Base-by-base conservation (phyloP, 192 early-diverging fungal genomes). In the Coemansia sp. region DNA sequence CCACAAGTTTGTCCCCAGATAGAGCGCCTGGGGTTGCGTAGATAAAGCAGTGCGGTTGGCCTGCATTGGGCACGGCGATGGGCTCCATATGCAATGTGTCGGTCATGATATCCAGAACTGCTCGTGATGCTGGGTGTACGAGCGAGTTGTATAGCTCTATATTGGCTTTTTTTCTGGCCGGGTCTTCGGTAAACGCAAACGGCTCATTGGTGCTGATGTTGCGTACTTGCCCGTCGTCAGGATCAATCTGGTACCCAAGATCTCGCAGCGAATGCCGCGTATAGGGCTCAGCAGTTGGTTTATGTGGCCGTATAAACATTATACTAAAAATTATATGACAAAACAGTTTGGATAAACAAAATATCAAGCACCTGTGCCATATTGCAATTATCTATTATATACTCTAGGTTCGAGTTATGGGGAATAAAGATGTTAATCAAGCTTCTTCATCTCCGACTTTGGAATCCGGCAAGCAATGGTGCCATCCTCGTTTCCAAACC, bases 401-500 rank as follows among this genome's bases (percentile, higher is more conserved):
- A 35, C 6, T 35, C 32, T 35, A 35, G 32, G 0, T 35, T 35
- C 4, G 6, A 35, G 32, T 35, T 35, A 35, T 35, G 32, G 32
- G 32, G 6, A 35, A 8, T 35, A 1, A 35, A 35, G 8, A 35
- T 7, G 8, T 48, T 41, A 71, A 5, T 65, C 57, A 3, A 55
- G 62, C 50, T 65, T 65, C 19, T 71, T 65, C 17, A 55, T 60
- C 53, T 62, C 51, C 6, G 73, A 69, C 39, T 45, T 25, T 23
- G 62, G 62, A 39, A 55, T 64, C 27, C 83, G 74, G 32, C 84
- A 74, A 32, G 55, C 59, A 27, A 87, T 88, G 1, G 75, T 73
- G 19, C 89, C 92, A 63, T 97, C 89, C 49, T 85, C 81, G 32
- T 82, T 75, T 10, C 94, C 95, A 83, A 98, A 93, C 79, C 93